Conservation (phyloP, 2,329 filamentous ascomycete genomes). For the Neocucurbitaria cava region DNA sequence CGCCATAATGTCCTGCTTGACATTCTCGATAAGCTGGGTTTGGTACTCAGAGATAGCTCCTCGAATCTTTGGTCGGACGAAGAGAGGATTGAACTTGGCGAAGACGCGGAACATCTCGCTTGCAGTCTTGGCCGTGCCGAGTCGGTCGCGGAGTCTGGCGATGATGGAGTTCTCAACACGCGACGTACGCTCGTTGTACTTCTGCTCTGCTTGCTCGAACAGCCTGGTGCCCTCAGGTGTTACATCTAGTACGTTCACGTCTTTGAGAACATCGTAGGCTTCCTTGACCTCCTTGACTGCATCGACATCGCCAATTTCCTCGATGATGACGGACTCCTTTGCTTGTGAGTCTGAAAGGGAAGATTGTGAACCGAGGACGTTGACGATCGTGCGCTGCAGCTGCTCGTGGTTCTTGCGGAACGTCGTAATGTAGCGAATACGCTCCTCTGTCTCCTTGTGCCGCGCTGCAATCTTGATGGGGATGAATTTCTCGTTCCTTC, state of each 20-base stretch:
- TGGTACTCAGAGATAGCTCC: conserved; percentile 98
- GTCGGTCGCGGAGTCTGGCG: conserved; percentile 84
- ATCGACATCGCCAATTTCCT: conserved; percentile 96
- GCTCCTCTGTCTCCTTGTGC: conserved; percentile 86
- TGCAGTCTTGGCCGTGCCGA: conserved; percentile 94
- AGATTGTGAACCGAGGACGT: conserved; percentile 78
- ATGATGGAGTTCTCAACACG: conserved; percentile 99
- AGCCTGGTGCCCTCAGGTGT: conserved; percentile 85
- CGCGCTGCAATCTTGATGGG: conserved; percentile 93
- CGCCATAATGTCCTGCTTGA: conserved; percentile 92
- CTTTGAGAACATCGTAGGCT: conserved; percentile 91
- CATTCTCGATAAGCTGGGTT: conserved; percentile 95
- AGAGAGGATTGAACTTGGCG: conserved; percentile 98
- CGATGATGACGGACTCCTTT: conserved; percentile 70
- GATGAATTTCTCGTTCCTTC: conserved; percentile 96
- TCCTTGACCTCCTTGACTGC: conserved; percentile 95
- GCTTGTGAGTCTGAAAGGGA: conserved; percentile 51
- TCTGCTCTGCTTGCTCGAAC: conserved; percentile 93
- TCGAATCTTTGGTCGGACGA: conserved; percentile 98
- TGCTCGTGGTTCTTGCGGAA: conserved; percentile 98
- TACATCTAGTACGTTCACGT: conserved; percentile 94
- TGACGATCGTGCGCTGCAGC: conserved; percentile 93
- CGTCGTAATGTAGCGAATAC: conserved; percentile 89
- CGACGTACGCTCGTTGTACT: conserved; percentile 96
- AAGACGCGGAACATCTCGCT: conserved; percentile 99